Base-by-base conservation (phyloP, 176 grass and related monocot species). In the Ensete ventricosum region DNA sequence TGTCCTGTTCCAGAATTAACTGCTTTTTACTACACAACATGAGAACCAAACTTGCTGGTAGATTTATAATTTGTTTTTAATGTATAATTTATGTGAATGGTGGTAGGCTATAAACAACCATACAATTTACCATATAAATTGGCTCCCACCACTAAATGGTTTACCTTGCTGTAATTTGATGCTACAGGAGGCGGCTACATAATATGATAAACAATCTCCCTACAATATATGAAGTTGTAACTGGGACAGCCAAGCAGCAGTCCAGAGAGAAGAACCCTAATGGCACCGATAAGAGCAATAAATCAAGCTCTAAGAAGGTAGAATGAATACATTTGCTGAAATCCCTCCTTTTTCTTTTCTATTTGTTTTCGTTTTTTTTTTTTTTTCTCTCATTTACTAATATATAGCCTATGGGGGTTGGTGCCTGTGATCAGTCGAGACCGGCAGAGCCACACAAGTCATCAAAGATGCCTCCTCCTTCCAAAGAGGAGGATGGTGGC, bases 121-220 rank as follows among this genome's bases (percentile, higher is more conserved):
- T 43, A 43, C 34, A 43, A 43, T 43, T 43, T 43, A 43, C 34
- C 29, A 43, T 43, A 43, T 43, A 43, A 43, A 43, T 43, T 43
- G 34, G 3, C 34, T 43, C 34, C 34, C 34, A 43, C 34, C 34
- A 6, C 5, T 43, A 43, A 43, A 5, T 58, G 14, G 6, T 65
- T 67, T 66, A 19, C 10, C 49, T 19, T 17, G 21, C 53, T 60
- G 59, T 9, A 19, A 53, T 67, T 13, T 54, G 19, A 52, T 12
- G 23, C 19, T 22, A 73, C 72, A 85, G 83, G 79, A 85, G 83
- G 83, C 21, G 74, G 24, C 78, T 85, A 21, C 81, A 81, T 64
- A 85, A 77, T 67, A 85, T 85, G 83, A 81, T 85, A 16, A 85
- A 85, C 54, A 85, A 85, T 81, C 73, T 85, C 19, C 83, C 83